A percentile compares a stretch with the other conserved stretches of the same genome.
These are phyloP conservation scores for Cryomyces antarcticus DNA, from an alignment of 495 filamentous ascomycete genomes.

Conservation along the genomic window DNA sequence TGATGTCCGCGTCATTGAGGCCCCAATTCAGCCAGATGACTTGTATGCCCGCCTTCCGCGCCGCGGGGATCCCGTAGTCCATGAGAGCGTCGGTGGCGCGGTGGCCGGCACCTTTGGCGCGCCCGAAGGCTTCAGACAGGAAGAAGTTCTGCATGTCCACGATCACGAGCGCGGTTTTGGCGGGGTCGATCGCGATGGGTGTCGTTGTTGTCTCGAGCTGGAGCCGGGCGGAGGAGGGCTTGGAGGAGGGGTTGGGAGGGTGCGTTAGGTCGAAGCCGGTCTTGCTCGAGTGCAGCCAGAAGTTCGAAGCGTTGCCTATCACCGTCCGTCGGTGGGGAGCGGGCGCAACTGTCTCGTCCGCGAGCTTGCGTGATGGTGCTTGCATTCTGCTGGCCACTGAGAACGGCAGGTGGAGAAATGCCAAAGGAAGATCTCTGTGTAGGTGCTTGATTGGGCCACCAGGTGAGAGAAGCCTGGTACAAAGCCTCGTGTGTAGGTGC, in stretches of 20 bases:
- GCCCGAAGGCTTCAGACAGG: conserved; percentile 22
- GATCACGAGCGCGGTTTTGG: conserved; percentile 29
- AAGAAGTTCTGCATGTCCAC: conserved; percentile 48
- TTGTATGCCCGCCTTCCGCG: conserved; percentile 26
- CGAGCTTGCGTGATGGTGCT: no score
- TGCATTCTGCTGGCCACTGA: no score
- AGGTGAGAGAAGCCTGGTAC: no score
- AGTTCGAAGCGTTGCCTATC: conserved; percentile 12
- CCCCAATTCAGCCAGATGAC: conserved; percentile 44
- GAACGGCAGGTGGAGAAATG: no score
- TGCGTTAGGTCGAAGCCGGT: conserved; percentile 17
- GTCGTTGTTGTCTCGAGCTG: conserved; percentile 11
- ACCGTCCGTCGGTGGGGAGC: conserved; percentile 6
- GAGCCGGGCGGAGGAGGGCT: conserved; percentile 1
- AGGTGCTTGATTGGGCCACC: no score
- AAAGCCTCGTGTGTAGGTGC: no score
- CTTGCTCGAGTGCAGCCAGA: conserved; percentile 12
- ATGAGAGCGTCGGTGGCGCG: conserved; percentile 15
- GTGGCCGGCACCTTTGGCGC: conserved; percentile 12
- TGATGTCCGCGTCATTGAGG: conserved; percentile 29
- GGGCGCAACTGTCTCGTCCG: no score
- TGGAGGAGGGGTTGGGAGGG: background rate
- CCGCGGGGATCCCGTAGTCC: conserved; percentile 22
- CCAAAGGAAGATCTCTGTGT: no score
- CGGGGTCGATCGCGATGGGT: conserved; percentile 22